Conservation (phyloP, 768 basidiomycete genomes). For the Suillus occidentalis region DNA sequence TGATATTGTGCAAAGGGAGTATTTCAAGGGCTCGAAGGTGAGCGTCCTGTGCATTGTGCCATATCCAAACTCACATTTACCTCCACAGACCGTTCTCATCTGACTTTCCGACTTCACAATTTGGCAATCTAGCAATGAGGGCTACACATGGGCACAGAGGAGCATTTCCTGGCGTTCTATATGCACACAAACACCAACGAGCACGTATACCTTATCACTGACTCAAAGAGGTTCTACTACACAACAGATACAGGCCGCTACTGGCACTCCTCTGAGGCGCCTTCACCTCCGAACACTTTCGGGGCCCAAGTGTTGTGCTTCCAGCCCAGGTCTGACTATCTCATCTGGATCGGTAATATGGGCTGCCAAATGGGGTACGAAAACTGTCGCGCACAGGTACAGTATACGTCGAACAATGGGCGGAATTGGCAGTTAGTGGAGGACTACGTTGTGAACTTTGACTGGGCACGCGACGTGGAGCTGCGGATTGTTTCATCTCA, state of each 20-base stretch:
- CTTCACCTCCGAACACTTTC: conserved; percentile 77
- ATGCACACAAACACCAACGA: conserved; percentile 79
- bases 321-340: conserved; percentile 79
- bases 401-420: conserved; percentile 77
- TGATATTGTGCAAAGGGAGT: conserved; percentile 71
- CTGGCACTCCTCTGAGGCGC: conserved; percentile 64
- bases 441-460: conserved; percentile 85
- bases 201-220: conserved; percentile 89
- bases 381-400: conserved; percentile 73
- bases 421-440: conserved; percentile 78
- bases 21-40: conserved; percentile 80
- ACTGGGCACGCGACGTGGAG: conserved; percentile 82
- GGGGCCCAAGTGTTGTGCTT: conserved; percentile 79
- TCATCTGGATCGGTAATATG: conserved; percentile 86
- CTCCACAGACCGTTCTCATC: conserved; percentile 72
- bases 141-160: conserved; percentile 82
- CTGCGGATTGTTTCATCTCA: conserved; percentile 80
- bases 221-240: conserved; percentile 59
- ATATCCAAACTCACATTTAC: conserved; percentile 1
- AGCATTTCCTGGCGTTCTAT: conserved; percentile 79
- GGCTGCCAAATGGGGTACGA: conserved; percentile 53
- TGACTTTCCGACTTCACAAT: conserved; percentile 73
- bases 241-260: conserved; percentile 79
- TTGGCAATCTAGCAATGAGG: conserved; percentile 96
- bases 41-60: conserved; percentile 14